phyloP scores from a whole-genome alignment of 2,329 filamentous ascomycete species.

The Cadophora sp. region DNA sequence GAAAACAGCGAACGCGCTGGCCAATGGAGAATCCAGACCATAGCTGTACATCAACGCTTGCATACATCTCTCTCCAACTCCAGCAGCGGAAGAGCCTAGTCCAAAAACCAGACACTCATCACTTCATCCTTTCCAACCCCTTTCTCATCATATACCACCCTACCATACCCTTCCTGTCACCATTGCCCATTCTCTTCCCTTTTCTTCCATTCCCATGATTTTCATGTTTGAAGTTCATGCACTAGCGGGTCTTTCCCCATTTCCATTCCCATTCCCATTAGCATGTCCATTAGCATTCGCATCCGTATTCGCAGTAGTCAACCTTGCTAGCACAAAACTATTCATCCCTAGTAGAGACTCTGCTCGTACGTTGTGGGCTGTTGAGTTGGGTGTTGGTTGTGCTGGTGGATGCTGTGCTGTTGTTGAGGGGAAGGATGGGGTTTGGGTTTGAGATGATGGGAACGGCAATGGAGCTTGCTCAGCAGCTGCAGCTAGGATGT shows the following conservation, averaged over 20 bases:
- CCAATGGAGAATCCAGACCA: too few species aligned
- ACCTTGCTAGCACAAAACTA: background rate
- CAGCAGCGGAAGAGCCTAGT: too few species aligned
- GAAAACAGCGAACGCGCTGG: too few species aligned
- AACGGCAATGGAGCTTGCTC: background rate
- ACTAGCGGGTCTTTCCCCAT: background rate
- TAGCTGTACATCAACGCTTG: too few species aligned
- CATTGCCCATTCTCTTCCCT: too few species aligned
- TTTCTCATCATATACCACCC: too few species aligned
- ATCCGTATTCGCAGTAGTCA: conserved; percentile 11
- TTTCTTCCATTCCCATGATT: background rate
- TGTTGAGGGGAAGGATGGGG: background rate
- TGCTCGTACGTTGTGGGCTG: background rate
- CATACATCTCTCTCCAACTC: too few species aligned
- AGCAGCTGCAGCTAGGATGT: background rate
- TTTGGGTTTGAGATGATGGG: background rate
- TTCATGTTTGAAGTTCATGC: background rate
- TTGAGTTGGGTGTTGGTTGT: background rate
- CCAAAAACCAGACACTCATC: too few species aligned
- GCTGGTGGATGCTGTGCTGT: background rate
- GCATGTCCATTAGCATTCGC: background rate
- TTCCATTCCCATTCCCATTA: background rate
- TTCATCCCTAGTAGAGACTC: conserved; percentile 4
- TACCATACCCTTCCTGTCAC: background rate
- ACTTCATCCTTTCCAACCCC: too few species aligned